Conservation (phyloP, 768 basidiomycete species). For the Paxillus ammoniavirescens region DNA sequence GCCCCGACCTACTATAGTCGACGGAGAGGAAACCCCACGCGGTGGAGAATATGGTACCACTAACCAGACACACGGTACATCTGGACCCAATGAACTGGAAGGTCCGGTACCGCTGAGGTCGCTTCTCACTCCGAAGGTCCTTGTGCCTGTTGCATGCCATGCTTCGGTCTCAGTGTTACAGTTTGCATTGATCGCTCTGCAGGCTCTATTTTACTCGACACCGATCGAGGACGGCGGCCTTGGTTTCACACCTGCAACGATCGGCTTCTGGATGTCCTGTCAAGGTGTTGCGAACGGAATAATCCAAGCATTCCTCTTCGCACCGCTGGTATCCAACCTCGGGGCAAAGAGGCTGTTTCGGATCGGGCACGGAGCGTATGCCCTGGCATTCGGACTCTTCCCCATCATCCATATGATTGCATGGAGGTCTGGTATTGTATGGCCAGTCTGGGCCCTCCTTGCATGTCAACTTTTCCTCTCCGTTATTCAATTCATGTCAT, state of each 20-base stretch:
- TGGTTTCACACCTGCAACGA: conserved; percentile 34
- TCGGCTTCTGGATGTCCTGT: conserved; percentile 35
- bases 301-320: conserved; percentile 39
- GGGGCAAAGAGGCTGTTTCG: conserved; percentile 36
- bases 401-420: conserved; percentile 11
- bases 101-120: conserved; percentile 44
- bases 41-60: background rate
- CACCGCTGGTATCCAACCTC: conserved; percentile 32
- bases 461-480: conserved; percentile 27
- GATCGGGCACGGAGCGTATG: conserved; percentile 16
- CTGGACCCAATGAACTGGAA: background rate
- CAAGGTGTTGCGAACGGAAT: conserved; percentile 38
- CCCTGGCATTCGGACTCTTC: conserved; percentile 24
- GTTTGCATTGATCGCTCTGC: conserved; percentile 36
- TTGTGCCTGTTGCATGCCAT: conserved; percentile 35
- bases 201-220: conserved; percentile 40
- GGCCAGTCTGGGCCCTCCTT: too few species aligned
- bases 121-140: conserved; percentile 31
- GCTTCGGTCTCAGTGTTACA: conserved; percentile 35
- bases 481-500: conserved; percentile 51
- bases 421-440: background rate
- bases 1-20: background rate
- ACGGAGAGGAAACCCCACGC: background rate
- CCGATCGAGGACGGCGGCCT: conserved; percentile 40
- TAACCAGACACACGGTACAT: too few species aligned